Percentiles rank a stretch among this genome's conserved stretches.
phyloP scores from a whole-genome alignment of 1,284 basidiomycete species.

The Ceratobasidium sp. region DNA sequence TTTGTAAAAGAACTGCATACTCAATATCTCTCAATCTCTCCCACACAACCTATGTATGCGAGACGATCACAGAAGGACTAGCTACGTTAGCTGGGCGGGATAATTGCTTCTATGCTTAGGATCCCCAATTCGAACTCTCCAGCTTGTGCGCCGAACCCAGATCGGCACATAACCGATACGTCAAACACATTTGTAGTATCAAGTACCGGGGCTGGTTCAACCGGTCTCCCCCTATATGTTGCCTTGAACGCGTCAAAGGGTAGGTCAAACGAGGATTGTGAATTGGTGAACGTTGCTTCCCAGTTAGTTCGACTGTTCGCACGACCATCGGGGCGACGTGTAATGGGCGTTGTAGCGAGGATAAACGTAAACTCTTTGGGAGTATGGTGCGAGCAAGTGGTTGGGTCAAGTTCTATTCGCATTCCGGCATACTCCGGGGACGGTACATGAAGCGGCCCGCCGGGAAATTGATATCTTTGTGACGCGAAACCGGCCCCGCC shows the following conservation, averaged over 20 bases:
- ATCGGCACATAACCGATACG: slow-evolving; percentile 37
- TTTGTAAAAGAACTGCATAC: too few relatives aligned
- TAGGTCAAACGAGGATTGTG: background rate
- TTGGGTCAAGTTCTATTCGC: background rate
- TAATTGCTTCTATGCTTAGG: slow-evolving; percentile 9
- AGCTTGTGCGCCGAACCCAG: slow-evolving; percentile 33
- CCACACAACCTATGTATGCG: background rate
- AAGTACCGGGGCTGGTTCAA: slow-evolving; percentile 20
- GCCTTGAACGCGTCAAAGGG: slow-evolving; percentile 28
- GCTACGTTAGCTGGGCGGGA: background rate
- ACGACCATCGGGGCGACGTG: slow-evolving; percentile 27
- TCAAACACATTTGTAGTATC: slow-evolving; percentile 30
- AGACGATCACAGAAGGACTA: too few relatives aligned
- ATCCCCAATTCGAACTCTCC: slow-evolving; percentile 19
- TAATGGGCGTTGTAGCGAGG: slow-evolving; percentile 12
- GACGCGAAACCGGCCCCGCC: slow-evolving; percentile 37
- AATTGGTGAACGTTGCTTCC: slow-evolving; percentile 19
- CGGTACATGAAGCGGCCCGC: background rate
- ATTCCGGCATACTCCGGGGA: slow-evolving; percentile 33
- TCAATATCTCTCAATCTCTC: too few relatives aligned
- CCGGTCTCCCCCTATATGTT: slow-evolving; percentile 27
- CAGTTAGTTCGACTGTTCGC: slow-evolving; percentile 25
- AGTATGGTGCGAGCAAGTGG: background rate
- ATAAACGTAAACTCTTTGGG: slow-evolving; percentile 32
- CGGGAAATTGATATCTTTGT: slow-evolving; percentile 18